Conservation (phyloP, 345 rosid genomes). For the Erucastrum elatum region DNA sequence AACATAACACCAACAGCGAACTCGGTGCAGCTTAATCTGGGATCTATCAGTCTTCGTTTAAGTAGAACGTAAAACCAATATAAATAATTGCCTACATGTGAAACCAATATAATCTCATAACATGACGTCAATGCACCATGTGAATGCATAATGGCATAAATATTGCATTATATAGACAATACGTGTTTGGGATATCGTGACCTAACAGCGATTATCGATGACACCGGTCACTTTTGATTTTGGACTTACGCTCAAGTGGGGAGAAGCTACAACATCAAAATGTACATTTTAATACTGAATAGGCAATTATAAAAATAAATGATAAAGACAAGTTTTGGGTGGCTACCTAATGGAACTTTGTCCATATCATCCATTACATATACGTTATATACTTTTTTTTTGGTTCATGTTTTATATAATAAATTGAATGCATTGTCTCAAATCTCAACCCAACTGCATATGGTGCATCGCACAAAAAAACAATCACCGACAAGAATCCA, state of each 20-base stretch:
- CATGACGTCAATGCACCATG: conserved; percentile 29
- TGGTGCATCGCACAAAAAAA: conserved; percentile 19
- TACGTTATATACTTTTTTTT: neutral
- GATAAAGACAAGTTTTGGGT: conserved; percentile 41
- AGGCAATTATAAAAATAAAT: conserved; percentile 18
- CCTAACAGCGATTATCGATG: conserved; percentile 34
- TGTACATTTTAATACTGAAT: neutral
- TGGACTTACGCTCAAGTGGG: conserved; percentile 39
- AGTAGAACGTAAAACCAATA: neutral
- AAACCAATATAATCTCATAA: conserved; percentile 5
- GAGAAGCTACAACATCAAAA: conserved; percentile 23
- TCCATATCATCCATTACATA: conserved; percentile 32
- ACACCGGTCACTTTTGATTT: conserved; percentile 24
- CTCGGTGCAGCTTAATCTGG: neutral
- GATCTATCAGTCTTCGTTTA: neutral
- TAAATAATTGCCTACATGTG: conserved; percentile 8
- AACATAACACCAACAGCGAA: neutral
- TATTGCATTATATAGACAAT: conserved; percentile 6
- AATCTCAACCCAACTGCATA: neutral
- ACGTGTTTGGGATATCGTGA: conserved; percentile 33
- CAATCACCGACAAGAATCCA: conserved; percentile 37
- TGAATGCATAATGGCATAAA: conserved; percentile 28
- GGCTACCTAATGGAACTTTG: conserved; percentile 38
- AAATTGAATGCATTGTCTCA: conserved; percentile 12
- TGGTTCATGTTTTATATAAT: neutral